phyloP scores from a whole-genome alignment of 495 filamentous ascomycete species.

The Neurospora discreta region DNA sequence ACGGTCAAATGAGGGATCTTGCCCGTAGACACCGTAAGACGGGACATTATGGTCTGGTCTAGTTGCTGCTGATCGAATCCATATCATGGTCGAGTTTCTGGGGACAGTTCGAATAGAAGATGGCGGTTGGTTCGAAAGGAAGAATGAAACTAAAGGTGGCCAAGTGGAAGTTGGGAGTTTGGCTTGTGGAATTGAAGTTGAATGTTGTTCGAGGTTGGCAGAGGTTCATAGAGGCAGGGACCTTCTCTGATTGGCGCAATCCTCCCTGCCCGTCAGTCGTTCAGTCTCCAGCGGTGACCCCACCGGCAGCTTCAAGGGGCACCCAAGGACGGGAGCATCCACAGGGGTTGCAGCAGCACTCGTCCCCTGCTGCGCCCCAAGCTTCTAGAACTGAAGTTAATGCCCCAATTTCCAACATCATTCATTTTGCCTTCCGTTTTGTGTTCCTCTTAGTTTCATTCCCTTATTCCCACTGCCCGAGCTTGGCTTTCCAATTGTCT shows the following conservation, averaged over 20 bases:
- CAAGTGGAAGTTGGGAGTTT: neutral
- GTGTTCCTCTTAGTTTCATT: neutral
- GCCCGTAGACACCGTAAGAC: neutral
- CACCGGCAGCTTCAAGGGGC: neutral
- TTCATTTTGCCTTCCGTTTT: neutral
- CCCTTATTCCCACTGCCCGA: neutral
- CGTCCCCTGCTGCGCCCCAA: neutral
- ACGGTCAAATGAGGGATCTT: neutral
- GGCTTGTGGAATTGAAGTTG: neutral
- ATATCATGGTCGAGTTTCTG: neutral
- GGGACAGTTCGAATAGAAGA: neutral
- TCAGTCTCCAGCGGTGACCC: neutral
- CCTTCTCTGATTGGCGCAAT: neutral
- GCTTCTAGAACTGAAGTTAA: neutral
- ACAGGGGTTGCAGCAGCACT: neutral
- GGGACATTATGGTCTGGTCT: too few relatives aligned
- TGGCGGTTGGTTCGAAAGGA: neutral
- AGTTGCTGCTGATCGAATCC: neutral
- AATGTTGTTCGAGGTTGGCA: neutral
- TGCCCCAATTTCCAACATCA: neutral
- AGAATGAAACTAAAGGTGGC: neutral
- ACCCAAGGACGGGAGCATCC: neutral
- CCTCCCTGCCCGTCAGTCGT: neutral
- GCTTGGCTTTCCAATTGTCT: neutral
- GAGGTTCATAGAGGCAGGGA: neutral